These are phyloP conservation scores for Penicillium soppii DNA, from an alignment of 495 filamentous ascomycete species.

Conservation along the genomic window DNA sequence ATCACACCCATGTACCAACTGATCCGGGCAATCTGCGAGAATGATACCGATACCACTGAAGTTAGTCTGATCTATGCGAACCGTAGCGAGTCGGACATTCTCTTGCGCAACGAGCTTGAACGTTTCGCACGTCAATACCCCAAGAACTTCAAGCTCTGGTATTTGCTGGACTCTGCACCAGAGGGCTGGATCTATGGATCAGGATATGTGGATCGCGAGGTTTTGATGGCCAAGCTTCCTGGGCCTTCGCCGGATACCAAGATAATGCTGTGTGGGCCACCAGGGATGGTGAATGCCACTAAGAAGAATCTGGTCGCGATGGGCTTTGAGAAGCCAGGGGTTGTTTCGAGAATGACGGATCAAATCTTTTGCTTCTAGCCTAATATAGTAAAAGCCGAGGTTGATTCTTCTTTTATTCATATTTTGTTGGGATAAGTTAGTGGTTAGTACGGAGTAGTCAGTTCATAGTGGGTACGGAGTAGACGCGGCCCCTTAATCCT, in stretches of 20 bases:
- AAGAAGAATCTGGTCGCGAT: slow-evolving; percentile 34
- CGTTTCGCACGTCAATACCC: slow-evolving; percentile 38
- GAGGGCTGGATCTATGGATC: slow-evolving; percentile 28
- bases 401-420: background rate
- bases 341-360: slow-evolving; percentile 38
- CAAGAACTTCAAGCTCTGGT: slow-evolving; percentile 44
- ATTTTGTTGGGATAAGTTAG: slow-evolving; percentile 1
- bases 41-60: slow-evolving; percentile 46
- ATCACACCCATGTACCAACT: slow-evolving; percentile 60
- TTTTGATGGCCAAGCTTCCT: slow-evolving; percentile 26
- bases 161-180: slow-evolving; percentile 41
- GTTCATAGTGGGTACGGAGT: background rate
- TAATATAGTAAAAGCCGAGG: slow-evolving; percentile 10
- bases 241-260: slow-evolving; percentile 26
- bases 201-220: slow-evolving; percentile 24
- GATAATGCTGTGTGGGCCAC: slow-evolving; percentile 42
- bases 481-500: no score
- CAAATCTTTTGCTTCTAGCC: slow-evolving; percentile 36
- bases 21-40: slow-evolving; percentile 52
- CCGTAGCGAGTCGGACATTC: slow-evolving; percentile 39
- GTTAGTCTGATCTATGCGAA: slow-evolving; percentile 50
- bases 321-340: slow-evolving; percentile 34
- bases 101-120: slow-evolving; percentile 48
- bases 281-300: slow-evolving; percentile 38
- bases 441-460: background rate